phyloP scores from a whole-genome alignment of 2,329 filamentous ascomycete genomes.

The Aaosphaeria pasadenensis region DNA sequence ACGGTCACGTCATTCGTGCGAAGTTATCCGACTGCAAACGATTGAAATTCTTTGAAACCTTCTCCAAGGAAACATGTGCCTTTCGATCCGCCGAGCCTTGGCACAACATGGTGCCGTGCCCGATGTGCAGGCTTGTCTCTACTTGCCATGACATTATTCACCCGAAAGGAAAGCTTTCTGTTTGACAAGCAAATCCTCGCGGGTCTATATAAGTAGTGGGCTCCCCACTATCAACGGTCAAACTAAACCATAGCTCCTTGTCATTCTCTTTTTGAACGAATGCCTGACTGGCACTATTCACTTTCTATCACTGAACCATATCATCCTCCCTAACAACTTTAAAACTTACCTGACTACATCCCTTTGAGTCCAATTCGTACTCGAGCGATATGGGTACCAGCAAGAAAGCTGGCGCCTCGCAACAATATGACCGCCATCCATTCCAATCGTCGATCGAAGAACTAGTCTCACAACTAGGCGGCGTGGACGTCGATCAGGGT shows the following conservation, averaged over 20 bases:
- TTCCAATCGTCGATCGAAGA: conserved; percentile 12
- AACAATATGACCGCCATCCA: conserved; percentile 15
- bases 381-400: conserved; percentile 8
- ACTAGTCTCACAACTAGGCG: conserved; percentile 5
- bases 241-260: neutral
- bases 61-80: too few relatives aligned
- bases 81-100: too few relatives aligned
- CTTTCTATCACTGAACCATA: conserved; percentile 5
- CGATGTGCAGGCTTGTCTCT: neutral
- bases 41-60: too few relatives aligned
- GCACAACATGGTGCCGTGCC: too few relatives aligned
- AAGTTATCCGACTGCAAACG: too few relatives aligned
- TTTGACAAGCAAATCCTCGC: neutral
- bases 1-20: too few relatives aligned
- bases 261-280: neutral
- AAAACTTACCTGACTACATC: neutral
- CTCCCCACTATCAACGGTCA: neutral
- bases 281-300: conserved; percentile 5
- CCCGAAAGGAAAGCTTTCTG: neutral
- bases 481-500: conserved; percentile 10
- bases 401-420: conserved; percentile 5
- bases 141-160: neutral
- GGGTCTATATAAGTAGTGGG: neutral
- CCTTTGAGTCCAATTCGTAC: neutral
- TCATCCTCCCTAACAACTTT: conserved; percentile 5